Conservation (phyloP, 2,329 filamentous ascomycete species). For the Cladosporium sp. region DNA sequence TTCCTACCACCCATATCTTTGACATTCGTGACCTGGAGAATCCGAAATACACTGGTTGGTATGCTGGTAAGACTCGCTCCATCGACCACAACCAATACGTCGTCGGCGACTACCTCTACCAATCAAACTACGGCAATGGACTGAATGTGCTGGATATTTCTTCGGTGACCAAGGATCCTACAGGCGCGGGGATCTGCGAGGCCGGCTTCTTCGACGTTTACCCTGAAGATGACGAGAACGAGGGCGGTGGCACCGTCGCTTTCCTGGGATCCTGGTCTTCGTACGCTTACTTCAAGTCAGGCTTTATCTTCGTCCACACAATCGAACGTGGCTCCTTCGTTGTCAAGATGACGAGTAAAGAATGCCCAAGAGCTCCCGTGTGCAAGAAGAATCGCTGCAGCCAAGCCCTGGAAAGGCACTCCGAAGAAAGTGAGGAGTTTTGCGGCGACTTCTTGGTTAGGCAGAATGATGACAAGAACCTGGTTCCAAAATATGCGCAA, state of each 20-base stretch:
- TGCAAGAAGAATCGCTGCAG: slow-evolving; percentile 16
- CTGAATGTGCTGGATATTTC: slow-evolving; percentile 32
- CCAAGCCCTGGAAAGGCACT: slow-evolving; percentile 13
- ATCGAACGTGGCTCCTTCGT: slow-evolving; percentile 48
- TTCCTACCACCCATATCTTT: slow-evolving; percentile 36
- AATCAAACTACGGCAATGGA: slow-evolving; percentile 34
- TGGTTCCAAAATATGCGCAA: slow-evolving; percentile 16
- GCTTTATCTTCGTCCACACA: slow-evolving; percentile 47
- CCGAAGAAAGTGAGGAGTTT: slow-evolving; percentile 17
- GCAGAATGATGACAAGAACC: slow-evolving; percentile 14
- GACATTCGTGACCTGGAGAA: slow-evolving; percentile 41
- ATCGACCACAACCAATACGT: slow-evolving; percentile 42
- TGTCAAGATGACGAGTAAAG: slow-evolving; percentile 33
- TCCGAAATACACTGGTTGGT: slow-evolving; percentile 37
- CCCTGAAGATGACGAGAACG: slow-evolving; percentile 42
- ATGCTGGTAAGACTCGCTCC: slow-evolving; percentile 28
- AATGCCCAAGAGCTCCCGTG: slow-evolving; percentile 14
- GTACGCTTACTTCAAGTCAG: slow-evolving; percentile 44
- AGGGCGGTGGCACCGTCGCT: slow-evolving; percentile 25
- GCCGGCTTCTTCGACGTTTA: slow-evolving; percentile 47
- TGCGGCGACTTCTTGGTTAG: slow-evolving; percentile 15
- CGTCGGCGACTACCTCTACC: slow-evolving; percentile 32
- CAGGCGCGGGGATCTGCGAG: slow-evolving; percentile 42
- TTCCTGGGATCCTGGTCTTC: slow-evolving; percentile 39
- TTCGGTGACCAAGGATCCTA: slow-evolving; percentile 36